These are phyloP conservation scores for Pogostemon cablin DNA, from an alignment of 257 asterid genomes.

Conservation along the genomic window DNA sequence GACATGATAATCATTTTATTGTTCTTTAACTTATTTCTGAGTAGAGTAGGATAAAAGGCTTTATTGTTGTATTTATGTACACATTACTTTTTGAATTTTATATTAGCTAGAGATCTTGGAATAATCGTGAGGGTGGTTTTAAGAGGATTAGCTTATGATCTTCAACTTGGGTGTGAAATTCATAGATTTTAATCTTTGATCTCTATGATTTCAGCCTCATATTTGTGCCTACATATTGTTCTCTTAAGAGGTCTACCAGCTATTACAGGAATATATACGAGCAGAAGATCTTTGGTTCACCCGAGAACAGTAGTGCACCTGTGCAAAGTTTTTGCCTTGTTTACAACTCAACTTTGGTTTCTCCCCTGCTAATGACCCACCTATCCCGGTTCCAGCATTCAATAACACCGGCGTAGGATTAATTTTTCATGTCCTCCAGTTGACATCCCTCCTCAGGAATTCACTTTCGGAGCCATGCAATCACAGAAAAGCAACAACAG, in stretches of 20 bases:
- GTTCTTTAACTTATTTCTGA: too few species aligned
- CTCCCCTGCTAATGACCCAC: background rate
- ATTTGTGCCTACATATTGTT: background rate
- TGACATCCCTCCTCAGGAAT: constrained; percentile 10
- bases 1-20: too few species aligned
- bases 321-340: background rate
- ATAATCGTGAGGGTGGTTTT: background rate
- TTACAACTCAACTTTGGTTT: background rate
- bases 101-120: background rate
- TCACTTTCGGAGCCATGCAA: constrained; percentile 16
- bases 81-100: background rate
- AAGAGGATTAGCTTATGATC: too few species aligned
- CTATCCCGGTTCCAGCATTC: background rate
- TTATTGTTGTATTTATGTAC: too few species aligned
- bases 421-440: background rate
- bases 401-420: background rate
- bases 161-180: background rate
- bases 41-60: too few species aligned
- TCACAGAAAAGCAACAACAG: constrained; percentile 4
- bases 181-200: background rate
- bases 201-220: background rate
- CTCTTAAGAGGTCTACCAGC: background rate
- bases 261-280: background rate
- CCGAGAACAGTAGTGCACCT: background rate
- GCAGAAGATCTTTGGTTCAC: background rate